Conservation (phyloP, 257 asterid genomes). For the Fraxinus pennsylvanica region DNA sequence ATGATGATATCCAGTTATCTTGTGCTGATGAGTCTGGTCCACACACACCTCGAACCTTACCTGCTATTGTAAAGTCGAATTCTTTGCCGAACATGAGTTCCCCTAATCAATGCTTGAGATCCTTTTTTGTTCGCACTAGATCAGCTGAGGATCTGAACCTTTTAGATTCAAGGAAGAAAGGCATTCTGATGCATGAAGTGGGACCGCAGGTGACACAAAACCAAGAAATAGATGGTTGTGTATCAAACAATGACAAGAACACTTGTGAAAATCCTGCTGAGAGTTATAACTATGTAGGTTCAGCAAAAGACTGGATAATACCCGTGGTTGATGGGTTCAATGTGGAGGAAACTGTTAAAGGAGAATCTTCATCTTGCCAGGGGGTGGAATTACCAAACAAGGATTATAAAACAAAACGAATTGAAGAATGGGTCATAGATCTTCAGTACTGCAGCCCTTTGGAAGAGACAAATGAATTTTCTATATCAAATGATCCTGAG, state of each 20-base stretch:
- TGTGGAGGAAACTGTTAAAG: constrained; percentile 34
- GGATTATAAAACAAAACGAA: constrained; percentile 71
- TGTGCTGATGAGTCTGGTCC: constrained; percentile 51
- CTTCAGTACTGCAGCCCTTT: constrained; percentile 63
- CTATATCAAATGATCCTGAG: constrained; percentile 38
- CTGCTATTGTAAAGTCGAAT: constrained; percentile 54
- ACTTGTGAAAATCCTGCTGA: constrained; percentile 50
- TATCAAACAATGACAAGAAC: constrained; percentile 35
- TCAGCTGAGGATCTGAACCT: constrained; percentile 69
- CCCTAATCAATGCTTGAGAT: constrained; percentile 31
- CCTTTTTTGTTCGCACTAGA: constrained; percentile 43
- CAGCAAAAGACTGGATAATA: constrained; percentile 84
- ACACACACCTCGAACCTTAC: constrained; percentile 38
- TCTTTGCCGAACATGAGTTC: constrained; percentile 71
- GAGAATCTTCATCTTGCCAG: constrained; percentile 44
- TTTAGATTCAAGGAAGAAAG: constrained; percentile 47
- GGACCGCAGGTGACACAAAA: constrained; percentile 33
- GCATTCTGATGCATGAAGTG: constrained; percentile 34
- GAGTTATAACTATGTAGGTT: constrained; percentile 53
- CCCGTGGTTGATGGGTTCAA: constrained; percentile 58
- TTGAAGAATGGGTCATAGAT: constrained; percentile 86
- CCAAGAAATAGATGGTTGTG: constrained; percentile 40
- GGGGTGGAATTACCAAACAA: constrained; percentile 53
- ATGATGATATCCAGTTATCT: constrained; percentile 43
- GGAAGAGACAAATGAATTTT: constrained; percentile 52